These are phyloP conservation scores for Aureobasidium sp. DNA, from an alignment of 2,329 filamentous ascomycete species.

Conservation along the genomic window DNA sequence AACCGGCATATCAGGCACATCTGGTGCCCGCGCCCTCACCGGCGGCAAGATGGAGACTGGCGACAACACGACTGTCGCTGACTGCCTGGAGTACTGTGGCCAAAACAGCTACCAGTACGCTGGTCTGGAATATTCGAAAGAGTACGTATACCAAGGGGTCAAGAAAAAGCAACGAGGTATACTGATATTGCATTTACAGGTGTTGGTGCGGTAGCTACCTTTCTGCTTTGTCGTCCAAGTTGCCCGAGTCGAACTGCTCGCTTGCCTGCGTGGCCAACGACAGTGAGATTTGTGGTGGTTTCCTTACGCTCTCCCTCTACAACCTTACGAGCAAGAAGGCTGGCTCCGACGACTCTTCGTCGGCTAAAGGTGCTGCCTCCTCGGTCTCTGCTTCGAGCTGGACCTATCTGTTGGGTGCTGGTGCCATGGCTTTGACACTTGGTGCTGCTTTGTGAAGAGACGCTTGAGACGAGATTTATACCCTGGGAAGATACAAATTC, in stretches of 20 bases:
- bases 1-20: conserved; percentile 28
- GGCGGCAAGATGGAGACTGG: conserved; percentile 34
- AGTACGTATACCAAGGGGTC: conserved; percentile 21
- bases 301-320: conserved; percentile 28
- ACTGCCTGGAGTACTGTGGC: conserved; percentile 46
- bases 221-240: conserved; percentile 37
- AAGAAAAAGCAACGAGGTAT: not conserved
- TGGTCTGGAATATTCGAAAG: conserved; percentile 47
- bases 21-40: conserved; percentile 37
- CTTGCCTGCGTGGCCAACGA: conserved; percentile 47
- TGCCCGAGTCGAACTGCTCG: conserved; percentile 42
- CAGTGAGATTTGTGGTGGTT: conserved; percentile 46
- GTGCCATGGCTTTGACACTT: not conserved
- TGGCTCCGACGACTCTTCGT: not conserved
- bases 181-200: not conserved
- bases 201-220: conserved; percentile 51
- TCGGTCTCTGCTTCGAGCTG: not conserved
- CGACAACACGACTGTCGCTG: conserved; percentile 40
- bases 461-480: not conserved
- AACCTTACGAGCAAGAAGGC: conserved; percentile 18
- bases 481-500: not conserved
- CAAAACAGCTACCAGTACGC: conserved; percentile 34
- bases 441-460: conserved; percentile 2
- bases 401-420: not conserved
- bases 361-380: not conserved